phyloP scores from a whole-genome alignment of 2,329 filamentous ascomycete genomes.

The Apiospora koreana region DNA sequence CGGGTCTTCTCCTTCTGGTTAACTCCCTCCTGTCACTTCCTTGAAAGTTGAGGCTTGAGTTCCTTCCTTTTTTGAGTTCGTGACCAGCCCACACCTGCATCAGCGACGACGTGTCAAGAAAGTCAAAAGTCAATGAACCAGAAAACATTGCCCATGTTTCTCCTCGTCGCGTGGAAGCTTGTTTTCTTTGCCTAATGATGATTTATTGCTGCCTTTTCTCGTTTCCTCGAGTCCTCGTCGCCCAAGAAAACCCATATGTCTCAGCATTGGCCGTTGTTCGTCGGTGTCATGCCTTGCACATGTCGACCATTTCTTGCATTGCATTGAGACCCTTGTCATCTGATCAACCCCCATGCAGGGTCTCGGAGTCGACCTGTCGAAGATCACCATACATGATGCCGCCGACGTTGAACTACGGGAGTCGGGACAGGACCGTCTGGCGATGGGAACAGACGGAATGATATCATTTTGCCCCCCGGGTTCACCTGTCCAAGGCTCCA shows the following conservation, averaged over 20 bases:
- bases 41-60: no score
- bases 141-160: background rate
- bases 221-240: no score
- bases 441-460: background rate
- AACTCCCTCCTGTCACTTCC: background rate
- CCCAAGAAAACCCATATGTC: no score
- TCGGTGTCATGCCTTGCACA: no score
- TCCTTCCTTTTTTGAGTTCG: background rate
- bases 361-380: no score
- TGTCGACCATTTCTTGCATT: no score
- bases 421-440: no score
- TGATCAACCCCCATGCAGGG: no score
- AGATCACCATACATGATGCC: no score
- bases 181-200: background rate
- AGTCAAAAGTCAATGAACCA: background rate
- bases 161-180: background rate
- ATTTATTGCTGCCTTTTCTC: background rate
- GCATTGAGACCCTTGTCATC: no score
- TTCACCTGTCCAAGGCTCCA: background rate
- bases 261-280: no score
- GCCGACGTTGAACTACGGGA: no score
- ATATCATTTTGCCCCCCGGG: background rate
- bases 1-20: background rate
- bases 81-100: background rate
- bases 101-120: background rate